A percentile compares a stretch with the other conserved stretches of the same genome.
Conservation (phyloP, 345 rosid genomes). For the Viola odorata region DNA sequence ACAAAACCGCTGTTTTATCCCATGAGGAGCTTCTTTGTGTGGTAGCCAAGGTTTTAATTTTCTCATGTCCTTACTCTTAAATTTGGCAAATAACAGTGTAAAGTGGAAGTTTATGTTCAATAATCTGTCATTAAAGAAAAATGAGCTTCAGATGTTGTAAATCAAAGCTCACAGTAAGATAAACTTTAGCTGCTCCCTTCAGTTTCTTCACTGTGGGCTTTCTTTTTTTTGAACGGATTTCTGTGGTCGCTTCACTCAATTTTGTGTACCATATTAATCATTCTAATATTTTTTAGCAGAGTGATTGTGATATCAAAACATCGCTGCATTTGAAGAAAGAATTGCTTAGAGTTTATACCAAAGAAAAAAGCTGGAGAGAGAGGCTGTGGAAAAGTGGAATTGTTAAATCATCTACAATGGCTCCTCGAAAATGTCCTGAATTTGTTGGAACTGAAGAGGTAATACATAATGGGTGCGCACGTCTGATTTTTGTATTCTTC, state of each 20-base stretch:
- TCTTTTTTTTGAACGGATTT: neutral
- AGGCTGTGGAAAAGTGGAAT: slow-evolving; percentile 78
- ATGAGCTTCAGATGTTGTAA: no score
- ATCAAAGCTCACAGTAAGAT: no score
- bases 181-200: no score
- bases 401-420: slow-evolving; percentile 70
- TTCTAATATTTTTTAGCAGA: slow-evolving; percentile 28
- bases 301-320: slow-evolving; percentile 42
- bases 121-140: no score
- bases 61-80: neutral
- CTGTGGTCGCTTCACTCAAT: neutral
- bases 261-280: slow-evolving; percentile 4
- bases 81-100: no score
- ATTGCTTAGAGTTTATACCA: slow-evolving; percentile 52
- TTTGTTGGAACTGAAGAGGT: slow-evolving; percentile 92
- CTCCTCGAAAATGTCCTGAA: slow-evolving; percentile 59
- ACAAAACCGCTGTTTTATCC: slow-evolving; percentile 77
- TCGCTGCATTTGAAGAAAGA: slow-evolving; percentile 70
- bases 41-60: slow-evolving; percentile 61
- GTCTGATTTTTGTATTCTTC: neutral
- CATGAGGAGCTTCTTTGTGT: slow-evolving; percentile 98
- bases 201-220: neutral
- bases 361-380: slow-evolving; percentile 77
- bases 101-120: no score
- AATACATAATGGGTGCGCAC: slow-evolving; percentile 3